phyloP scores from a whole-genome alignment of 257 asterid species.

The Capsicum pubescens region DNA sequence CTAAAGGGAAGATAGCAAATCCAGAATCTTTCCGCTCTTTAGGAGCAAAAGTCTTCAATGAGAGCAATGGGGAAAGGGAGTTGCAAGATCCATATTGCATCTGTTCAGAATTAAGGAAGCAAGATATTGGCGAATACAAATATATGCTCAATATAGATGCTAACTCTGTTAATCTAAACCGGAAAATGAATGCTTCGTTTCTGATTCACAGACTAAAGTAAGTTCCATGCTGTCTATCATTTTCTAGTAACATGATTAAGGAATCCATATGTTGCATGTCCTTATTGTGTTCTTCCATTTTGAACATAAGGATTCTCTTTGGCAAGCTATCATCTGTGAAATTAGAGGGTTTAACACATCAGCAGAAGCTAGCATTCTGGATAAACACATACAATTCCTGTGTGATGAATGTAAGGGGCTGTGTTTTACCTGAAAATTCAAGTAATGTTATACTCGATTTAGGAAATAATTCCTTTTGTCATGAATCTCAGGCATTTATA shows the following conservation, averaged over 20 bases:
- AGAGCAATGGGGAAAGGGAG: constrained; percentile 39
- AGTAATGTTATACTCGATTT: not conserved
- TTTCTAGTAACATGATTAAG: not conserved
- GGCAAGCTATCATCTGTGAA: constrained; percentile 64
- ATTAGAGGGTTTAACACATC: constrained; percentile 69
- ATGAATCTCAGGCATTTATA: constrained; percentile 60
- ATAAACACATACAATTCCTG: constrained; percentile 80
- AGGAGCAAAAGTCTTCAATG: constrained; percentile 33
- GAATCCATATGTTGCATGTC: not conserved
- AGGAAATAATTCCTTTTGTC: constrained; percentile 6
- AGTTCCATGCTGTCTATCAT: constrained; percentile 20
- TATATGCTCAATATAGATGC: constrained; percentile 55
- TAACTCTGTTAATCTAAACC: constrained; percentile 53
- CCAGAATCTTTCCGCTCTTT: constrained; percentile 48
- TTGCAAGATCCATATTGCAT: constrained; percentile 62
- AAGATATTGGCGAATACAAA: constrained; percentile 59
- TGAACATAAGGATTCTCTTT: constrained; percentile 64
- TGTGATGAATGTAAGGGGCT: constrained; percentile 70
- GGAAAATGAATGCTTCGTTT: constrained; percentile 58
- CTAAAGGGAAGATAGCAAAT: constrained; percentile 68
- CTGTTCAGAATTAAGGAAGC: constrained; percentile 41
- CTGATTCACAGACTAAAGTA: constrained; percentile 68
- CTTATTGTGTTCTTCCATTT: constrained; percentile 1
- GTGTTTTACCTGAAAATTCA: not conserved
- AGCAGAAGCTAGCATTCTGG: constrained; percentile 90